These are phyloP conservation scores for Urostyla sp. DNA, from an alignment of 73 alveolate genomes.

Conservation along the genomic window DNA sequence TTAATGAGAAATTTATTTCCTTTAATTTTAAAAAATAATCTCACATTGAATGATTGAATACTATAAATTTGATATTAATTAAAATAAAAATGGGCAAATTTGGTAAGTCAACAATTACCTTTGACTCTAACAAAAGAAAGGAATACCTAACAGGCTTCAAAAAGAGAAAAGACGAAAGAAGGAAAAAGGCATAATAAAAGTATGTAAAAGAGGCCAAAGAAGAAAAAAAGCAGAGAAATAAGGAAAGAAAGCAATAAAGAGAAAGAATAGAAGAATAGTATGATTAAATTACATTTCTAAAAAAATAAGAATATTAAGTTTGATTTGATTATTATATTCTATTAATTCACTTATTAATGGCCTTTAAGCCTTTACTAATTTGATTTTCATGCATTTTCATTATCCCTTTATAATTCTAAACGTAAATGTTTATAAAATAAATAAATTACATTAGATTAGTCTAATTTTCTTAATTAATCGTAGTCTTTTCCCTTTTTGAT, in stretches of 20 bases:
- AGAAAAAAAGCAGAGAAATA: not conserved
- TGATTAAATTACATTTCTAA: too few relatives aligned
- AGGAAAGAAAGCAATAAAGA: conserved; percentile 24
- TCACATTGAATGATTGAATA: not conserved
- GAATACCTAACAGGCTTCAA: conserved; percentile 52
- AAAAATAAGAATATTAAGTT: too few relatives aligned
- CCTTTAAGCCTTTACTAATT: too few relatives aligned
- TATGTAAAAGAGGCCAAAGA: conserved; percentile 18
- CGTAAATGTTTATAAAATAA: too few relatives aligned
- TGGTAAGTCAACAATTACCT: not conserved
- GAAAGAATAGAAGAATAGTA: too few relatives aligned
- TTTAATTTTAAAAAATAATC: conserved; percentile 6
- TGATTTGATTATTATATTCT: too few relatives aligned
- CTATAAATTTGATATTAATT: not conserved
- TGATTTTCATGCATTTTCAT: too few relatives aligned
- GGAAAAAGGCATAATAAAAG: conserved; percentile 39
- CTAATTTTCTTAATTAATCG: too few relatives aligned
- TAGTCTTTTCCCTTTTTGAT: too few relatives aligned
- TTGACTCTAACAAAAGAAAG: conserved; percentile 31
- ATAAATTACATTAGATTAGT: too few relatives aligned
- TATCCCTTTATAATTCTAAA: too few relatives aligned
- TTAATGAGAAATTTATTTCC: conserved; percentile 3
- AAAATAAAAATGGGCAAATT: conserved; percentile 27
- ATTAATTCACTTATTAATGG: too few relatives aligned
- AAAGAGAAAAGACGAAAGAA: conserved; percentile 51